Base-by-base conservation (phyloP, 768 basidiomycete species). In the Termitomyces sp. region DNA sequence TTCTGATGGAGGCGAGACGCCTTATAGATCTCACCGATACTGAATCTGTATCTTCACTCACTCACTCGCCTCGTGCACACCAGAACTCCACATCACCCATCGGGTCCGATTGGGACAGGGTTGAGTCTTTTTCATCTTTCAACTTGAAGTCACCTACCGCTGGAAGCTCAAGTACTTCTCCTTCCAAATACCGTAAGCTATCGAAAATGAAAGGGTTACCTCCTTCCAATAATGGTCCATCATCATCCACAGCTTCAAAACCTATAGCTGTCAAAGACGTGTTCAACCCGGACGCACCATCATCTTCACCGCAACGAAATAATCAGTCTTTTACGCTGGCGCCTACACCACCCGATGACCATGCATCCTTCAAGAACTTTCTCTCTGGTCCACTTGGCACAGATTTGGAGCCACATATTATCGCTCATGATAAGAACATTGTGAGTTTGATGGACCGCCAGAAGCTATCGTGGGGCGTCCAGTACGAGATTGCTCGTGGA, bases 401-500 rank as follows among this genome's bases (percentile, higher is more conserved):
- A 1, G 67, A 70, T 16, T 63, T 79, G 5, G 61, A 65, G 1
- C 30, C 54, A 0, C 47, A 24, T 33, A 53, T 76, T 3, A 75
- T 82, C 33, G 71, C 73, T 0, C 75, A 82, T 45, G 65, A 71
- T 54, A 18, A 30, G 3, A 58, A 67, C 5, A 62, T 71, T 4
- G 78, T 81, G 48, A 46, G 36, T 9, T 6, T 73, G 1, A 59
- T 81, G 47, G 79, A 81, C 43, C 36, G 52, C 0, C 58, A 68
- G 9, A 36, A 67, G n/a, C 72, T 81, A 32, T 62, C 72, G 16
- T 80, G 79, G 75, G 80, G 79, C 0, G 73, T 73, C 0, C 79
- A 80, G 43, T 81, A 71, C 49, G 77, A 80, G 56, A 61, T 54
- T 38, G 65, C 70, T 30, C 71, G 78, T 3, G 80, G 81, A 1